Evolutionary conservation across 768 basidiomycete species (phyloP), one percentile per base, ranked within the genome.

Genomic region (Termitomyces sp.): DNA sequence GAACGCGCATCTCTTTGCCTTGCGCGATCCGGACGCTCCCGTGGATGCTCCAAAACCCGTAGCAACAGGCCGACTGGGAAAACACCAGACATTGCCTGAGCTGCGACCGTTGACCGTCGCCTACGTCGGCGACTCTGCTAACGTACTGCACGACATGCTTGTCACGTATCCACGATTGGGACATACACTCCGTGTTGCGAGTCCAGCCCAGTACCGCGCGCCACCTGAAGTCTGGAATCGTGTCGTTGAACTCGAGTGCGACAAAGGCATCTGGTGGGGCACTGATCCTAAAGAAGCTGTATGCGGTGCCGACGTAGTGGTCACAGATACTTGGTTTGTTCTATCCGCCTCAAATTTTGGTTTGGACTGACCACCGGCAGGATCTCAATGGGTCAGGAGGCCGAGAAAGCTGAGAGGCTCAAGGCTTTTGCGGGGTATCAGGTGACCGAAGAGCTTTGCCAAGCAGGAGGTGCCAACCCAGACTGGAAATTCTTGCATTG

Each of bases 381-480:
- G 94, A 94, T 98, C 61, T 98, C 96, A 2, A 98, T 99, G 97
- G 97, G 97, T 18, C 94, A 97, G 72, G 97, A 98, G 72, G 89
- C 87, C 1, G 94, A 98, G 71, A 93, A 94, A 61, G 90, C 77
- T 32, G 85, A 92, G 63, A 86, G 96, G 16, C 70, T 96, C 43
- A 75, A 82, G 50, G 96, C 92, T 58, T 99, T 99, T 73, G 61
- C 82, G 18, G 95, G 97, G 2, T 99, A 92, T 71, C 97, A 98
- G 68, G 86, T 99, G 49, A 98, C 96, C 2, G 94, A 98, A 69
- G 73, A 82, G 32, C 79, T 98, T 31, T 94, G 94, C 71, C 74
- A 75, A 18, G 81, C 85, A 58, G 90, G 91, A 8, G 91, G 87
- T 13, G 94, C 94, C 12, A 87, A 91, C 32, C 82, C 85, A 4